Conservation (phyloP, 129 eudicot species). For the Silybum marianum region DNA sequence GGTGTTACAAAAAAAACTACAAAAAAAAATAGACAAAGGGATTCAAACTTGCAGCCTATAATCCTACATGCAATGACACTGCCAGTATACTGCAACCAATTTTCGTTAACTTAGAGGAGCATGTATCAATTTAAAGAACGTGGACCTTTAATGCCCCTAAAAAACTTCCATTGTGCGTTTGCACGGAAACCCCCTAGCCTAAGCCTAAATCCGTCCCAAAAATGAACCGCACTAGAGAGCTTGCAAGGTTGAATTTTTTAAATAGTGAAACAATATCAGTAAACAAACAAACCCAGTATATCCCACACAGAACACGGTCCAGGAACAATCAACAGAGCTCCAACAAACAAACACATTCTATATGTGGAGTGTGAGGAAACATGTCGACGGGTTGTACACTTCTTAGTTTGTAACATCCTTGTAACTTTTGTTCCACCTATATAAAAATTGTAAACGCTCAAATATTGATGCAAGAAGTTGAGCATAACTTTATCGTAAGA, state of each 20-base stretch:
- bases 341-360: constrained; percentile 83
- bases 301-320: background rate
- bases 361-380: constrained; percentile 98
- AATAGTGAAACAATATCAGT: background rate
- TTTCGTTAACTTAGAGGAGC: background rate
- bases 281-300: background rate
- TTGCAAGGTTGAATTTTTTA: background rate
- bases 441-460: constrained; percentile 16
- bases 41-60: background rate
- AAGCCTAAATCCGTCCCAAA: background rate
- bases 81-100: background rate
- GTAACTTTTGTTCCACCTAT: constrained; percentile 67
- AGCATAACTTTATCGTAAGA: background rate
- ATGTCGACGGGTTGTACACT: constrained; percentile 94
- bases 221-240: background rate
- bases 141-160: background rate
- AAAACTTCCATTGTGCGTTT: background rate
- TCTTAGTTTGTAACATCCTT: constrained; percentile 72
- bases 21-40: too few relatives aligned
- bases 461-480: constrained; percentile 1
- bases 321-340: constrained; percentile 43
- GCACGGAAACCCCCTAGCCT: background rate
- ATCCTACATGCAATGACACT: background rate
- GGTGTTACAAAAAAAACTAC: background rate
- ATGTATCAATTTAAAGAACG: background rate